Evolutionary conservation across 164 flowering plant species (phyloP).

Genomic region (Hamamelis virginiana): DNA sequence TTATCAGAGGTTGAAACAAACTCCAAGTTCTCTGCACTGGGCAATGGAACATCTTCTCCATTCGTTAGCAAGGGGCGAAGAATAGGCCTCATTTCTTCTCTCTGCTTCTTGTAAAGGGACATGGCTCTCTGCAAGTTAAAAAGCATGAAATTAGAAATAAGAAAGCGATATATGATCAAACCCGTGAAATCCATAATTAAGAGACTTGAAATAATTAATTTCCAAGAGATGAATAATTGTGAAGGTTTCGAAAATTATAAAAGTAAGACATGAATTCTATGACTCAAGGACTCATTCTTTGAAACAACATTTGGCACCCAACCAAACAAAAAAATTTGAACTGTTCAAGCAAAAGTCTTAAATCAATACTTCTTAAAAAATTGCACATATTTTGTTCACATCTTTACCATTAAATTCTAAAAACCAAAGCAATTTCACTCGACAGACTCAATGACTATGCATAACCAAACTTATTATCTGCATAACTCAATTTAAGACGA

Average conservation of each 20-base stretch:
- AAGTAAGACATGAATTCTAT: too few relatives aligned
- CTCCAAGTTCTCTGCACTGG: neutral
- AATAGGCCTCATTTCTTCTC: conserved; percentile 11
- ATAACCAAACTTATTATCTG: too few relatives aligned
- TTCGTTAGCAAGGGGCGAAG: neutral
- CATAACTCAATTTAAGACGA: too few relatives aligned
- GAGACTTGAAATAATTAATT: neutral
- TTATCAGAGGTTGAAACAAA: neutral
- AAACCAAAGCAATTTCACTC: neutral
- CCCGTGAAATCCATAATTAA: too few relatives aligned
- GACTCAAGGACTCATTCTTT: too few relatives aligned
- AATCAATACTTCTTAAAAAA: neutral
- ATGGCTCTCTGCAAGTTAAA: conserved; percentile 20
- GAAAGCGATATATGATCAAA: too few relatives aligned
- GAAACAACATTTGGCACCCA: neutral
- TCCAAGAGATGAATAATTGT: neutral
- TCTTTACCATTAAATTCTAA: neutral
- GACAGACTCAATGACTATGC: too few relatives aligned
- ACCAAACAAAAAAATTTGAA: neutral
- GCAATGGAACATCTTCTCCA: neutral
- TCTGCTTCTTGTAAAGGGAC: conserved; percentile 22
- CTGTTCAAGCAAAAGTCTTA: neutral
- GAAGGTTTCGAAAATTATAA: neutral
- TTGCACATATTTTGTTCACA: neutral
- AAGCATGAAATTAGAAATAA: neutral